These are phyloP conservation scores for Gloeostereum incarnatum DNA, from an alignment of 768 basidiomycete genomes.

Conservation along the genomic window DNA sequence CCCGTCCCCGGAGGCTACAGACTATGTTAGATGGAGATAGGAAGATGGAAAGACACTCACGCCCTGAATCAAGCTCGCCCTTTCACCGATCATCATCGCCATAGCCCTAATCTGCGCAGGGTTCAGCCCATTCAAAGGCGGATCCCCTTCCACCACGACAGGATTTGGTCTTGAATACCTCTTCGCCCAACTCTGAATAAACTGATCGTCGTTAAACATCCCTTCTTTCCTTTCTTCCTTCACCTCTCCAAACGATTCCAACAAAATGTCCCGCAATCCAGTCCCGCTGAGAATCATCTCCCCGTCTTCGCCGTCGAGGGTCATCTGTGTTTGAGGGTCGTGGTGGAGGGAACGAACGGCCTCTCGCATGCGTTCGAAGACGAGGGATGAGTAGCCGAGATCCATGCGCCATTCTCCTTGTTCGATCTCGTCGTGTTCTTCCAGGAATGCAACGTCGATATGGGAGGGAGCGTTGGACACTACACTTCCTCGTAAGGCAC, in stretches of 20 bases:
- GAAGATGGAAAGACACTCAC: conserved; percentile 31
- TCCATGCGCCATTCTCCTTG: conserved; percentile 48
- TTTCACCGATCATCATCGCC: conserved; percentile 78
- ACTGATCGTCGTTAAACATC: conserved; percentile 61
- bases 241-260: conserved; percentile 41
- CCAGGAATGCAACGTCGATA: conserved; percentile 49
- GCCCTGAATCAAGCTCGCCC: conserved; percentile 79
- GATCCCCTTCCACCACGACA: conserved; percentile 70
- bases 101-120: conserved; percentile 72
- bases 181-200: conserved; percentile 75
- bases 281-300: conserved; percentile 64
- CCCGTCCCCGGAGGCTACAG: conserved; percentile 83
- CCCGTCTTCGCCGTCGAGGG: conserved; percentile 18
- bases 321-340: conserved; percentile 27
- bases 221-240: conserved; percentile 19
- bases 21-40: conserved; percentile 4
- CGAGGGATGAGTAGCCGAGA: conserved; percentile 55
- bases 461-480: conserved; percentile 39
- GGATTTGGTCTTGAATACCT: conserved; percentile 56
- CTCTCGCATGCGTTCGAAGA: conserved; percentile 57
- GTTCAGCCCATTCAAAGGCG: conserved; percentile 56
- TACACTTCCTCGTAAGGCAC: conserved; percentile 45
- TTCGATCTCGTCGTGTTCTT: conserved; percentile 29
- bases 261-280: conserved; percentile 57
- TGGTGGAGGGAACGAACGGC: conserved; percentile 52